phyloP scores from a whole-genome alignment of 2,329 filamentous ascomycete genomes.

The Aspergillus novofumigatus region DNA sequence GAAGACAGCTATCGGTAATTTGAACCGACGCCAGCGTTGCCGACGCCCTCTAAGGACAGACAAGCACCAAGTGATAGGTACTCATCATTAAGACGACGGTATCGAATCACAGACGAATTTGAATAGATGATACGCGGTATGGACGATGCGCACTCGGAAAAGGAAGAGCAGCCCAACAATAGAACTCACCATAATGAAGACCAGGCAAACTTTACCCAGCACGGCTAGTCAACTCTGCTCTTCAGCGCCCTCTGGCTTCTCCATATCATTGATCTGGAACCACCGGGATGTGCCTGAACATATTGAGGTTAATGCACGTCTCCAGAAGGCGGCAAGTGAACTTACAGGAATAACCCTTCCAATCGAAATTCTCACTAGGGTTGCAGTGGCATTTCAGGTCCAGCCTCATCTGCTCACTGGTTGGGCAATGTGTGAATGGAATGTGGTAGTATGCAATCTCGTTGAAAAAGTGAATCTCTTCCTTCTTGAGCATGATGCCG shows the following conservation, averaged over 20 bases:
- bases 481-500: constrained; percentile 78
- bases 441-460: constrained; percentile 98
- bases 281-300: constrained; percentile 72
- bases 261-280: constrained; percentile 75
- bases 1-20: neutral
- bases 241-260: constrained; percentile 83
- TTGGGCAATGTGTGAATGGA: constrained; percentile 96
- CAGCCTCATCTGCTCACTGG: constrained; percentile 75
- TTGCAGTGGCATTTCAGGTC: constrained; percentile 93
- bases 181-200: constrained; percentile 15
- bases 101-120: neutral
- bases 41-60: neutral
- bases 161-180: constrained; percentile 18
- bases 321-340: constrained; percentile 13
- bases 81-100: neutral
- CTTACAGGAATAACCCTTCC: constrained; percentile 97
- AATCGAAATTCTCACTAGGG: constrained; percentile 96
- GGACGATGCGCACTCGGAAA: constrained; percentile 14
- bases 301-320: neutral
- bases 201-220: constrained; percentile 17
- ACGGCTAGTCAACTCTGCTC: constrained; percentile 52
- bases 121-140: constrained; percentile 1
- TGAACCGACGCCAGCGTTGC: neutral
- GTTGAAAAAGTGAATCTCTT: constrained; percentile 97
- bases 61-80: neutral